Conservation (phyloP, 2,329 filamentous ascomycete genomes). For the Fusarium burgessii region DNA sequence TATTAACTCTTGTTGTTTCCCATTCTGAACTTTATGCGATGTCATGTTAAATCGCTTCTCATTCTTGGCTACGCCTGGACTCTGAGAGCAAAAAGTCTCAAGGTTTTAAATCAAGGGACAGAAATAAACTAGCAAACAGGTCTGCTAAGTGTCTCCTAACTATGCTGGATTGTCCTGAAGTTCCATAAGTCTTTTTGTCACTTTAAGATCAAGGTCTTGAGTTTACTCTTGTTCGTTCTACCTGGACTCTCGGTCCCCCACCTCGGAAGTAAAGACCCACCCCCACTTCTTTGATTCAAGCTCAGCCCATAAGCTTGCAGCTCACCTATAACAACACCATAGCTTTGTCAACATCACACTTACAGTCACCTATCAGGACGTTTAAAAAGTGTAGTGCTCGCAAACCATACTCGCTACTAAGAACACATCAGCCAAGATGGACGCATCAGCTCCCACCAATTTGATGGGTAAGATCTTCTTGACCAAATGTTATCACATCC, state of each 20-base stretch:
- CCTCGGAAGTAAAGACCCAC: slow-evolving; percentile 39
- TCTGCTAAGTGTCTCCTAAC: too few relatives aligned
- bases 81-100: too few relatives aligned
- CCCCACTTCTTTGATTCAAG: slow-evolving; percentile 27
- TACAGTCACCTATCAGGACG: neutral
- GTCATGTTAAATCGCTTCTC: too few relatives aligned
- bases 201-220: too few relatives aligned
- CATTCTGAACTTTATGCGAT: neutral
- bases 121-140: too few relatives aligned
- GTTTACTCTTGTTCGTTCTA: too few relatives aligned
- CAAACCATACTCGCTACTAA: too few relatives aligned
- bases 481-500: neutral
- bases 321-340: slow-evolving; percentile 22
- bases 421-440: slow-evolving; percentile 42
- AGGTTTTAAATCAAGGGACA: too few relatives aligned
- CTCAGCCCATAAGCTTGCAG: slow-evolving; percentile 25
- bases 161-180: too few relatives aligned
- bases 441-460: slow-evolving; percentile 51
- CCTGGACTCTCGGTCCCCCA: slow-evolving; percentile 18
- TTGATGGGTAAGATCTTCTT: slow-evolving; percentile 50
- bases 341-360: slow-evolving; percentile 2
- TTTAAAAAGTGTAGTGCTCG: neutral
- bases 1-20: neutral
- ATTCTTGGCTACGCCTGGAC: too few relatives aligned
- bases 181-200: too few relatives aligned